Base-by-base conservation (phyloP, 148 eudicot species). In the Silene latifolia region DNA sequence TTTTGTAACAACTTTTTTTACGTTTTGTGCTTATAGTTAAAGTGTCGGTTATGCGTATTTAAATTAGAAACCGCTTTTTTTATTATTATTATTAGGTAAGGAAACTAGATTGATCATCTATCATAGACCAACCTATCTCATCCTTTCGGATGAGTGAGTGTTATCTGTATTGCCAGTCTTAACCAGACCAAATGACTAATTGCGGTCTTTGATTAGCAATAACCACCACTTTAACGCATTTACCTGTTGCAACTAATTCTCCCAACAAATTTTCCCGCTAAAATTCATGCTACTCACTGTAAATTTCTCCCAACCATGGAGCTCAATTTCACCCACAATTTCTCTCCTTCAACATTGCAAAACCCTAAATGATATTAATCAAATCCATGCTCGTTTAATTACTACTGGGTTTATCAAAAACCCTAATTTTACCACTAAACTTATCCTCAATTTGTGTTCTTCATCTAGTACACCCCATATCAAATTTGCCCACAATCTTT, bases 371-470 rank as follows among this genome's bases (percentile, higher is more conserved):
- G 88, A 89, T 32, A 78, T 92, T 21, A 84, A 78, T 58, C 92
- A 92, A 85, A 80, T 92, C 29, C 94, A 92, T 75, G 88, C 90
- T 46, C 87, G 83, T 35, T 76, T 92, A 0, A 79, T 92, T 14
- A 88, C 92, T 21, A 87, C 94, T 59, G 90, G 91, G 51, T 74
- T 88, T 59, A 82, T 89, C 21, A 68, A 76, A 11, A 85, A 87
- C 82, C 69, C 80, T 73, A 67, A 58, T 77, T 77, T 92, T 15
- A 87, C 89, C 76, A 80, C 88, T 63, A 92, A 92, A 62, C 81
- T 92, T 76, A 86, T 92, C 67, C 84, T 89, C 69, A 75, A 80
- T 11, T 83, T 88, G 19, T 81, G 77, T n/a, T 84, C 87, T 78
- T 89, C 93, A 0, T 66, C 71, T 7, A 77, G 71, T 79, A 24